Conservation (phyloP, 352 stramenopile species). For the Saprolegnia diclina region DNA sequence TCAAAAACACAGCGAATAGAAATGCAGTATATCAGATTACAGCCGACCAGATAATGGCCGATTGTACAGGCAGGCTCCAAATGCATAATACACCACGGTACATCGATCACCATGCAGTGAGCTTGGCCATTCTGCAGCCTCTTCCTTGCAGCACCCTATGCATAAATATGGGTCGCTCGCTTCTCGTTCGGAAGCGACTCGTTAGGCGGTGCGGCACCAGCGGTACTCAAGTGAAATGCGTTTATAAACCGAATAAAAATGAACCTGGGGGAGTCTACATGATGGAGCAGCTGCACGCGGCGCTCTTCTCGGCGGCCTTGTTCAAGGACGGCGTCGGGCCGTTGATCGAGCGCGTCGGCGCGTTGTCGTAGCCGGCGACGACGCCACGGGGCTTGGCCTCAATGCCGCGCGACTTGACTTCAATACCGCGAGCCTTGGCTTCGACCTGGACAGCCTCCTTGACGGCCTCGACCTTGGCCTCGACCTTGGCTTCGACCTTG, state of each 20-base stretch:
- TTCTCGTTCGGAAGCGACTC: too few relatives aligned
- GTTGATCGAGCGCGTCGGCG: constrained; percentile 4
- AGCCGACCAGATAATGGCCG: neutral
- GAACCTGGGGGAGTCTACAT: neutral
- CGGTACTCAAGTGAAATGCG: neutral
- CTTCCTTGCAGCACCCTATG: too few relatives aligned
- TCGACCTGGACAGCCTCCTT: constrained; percentile 1
- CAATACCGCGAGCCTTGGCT: constrained; percentile 14
- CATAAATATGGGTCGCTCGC: too few relatives aligned
- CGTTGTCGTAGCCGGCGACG: constrained; percentile 11
- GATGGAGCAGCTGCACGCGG: neutral
- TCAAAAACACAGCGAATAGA: too few relatives aligned
- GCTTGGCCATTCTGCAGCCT: too few relatives aligned
- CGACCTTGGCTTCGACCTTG: neutral
- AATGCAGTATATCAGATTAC: too few relatives aligned
- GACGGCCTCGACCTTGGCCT: neutral
- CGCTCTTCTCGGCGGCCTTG: neutral
- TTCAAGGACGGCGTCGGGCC: neutral
- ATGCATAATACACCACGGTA: neutral
- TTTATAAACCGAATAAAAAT: neutral
- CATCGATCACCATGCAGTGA: neutral
- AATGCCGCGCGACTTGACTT: constrained; percentile 10
- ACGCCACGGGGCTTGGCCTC: constrained; percentile 5
- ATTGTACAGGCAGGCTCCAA: neutral
- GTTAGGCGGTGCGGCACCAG: too few relatives aligned